Percentiles rank a stretch among this genome's conserved stretches.
Evolutionary conservation across 2,329 filamentous ascomycete species (phyloP).

Genomic region (Reticulascus tulasneorum): DNA sequence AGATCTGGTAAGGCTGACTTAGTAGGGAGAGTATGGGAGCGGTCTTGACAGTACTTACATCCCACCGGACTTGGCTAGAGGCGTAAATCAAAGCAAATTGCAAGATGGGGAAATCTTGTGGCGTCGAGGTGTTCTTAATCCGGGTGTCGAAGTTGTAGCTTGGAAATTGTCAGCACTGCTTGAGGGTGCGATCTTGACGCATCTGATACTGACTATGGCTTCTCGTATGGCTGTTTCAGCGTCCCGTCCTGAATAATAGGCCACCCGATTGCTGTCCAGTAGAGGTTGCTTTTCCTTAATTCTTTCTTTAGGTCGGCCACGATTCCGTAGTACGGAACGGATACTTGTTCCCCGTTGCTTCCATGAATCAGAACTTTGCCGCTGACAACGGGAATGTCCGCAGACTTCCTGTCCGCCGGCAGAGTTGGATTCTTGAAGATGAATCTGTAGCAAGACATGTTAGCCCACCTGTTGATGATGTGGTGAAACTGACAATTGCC

Average conservation of each 20-base stretch:
- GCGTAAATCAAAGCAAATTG: conserved; percentile 39
- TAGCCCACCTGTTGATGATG: not conserved
- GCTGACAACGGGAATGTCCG: conserved; percentile 28
- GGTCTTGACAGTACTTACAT: conserved; percentile 13
- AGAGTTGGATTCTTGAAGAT: conserved; percentile 18
- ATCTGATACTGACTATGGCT: rapidly evolving
- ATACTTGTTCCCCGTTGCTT: conserved; percentile 27
- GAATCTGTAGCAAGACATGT: conserved; percentile 10
- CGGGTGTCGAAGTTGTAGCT: conserved; percentile 24
- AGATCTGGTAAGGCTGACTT: conserved; percentile 27
- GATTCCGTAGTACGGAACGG: conserved; percentile 26
- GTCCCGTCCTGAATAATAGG: conserved; percentile 8
- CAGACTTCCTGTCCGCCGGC: conserved; percentile 5
- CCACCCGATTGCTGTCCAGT: conserved; percentile 1
- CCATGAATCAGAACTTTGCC: conserved; percentile 27
- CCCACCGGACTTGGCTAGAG: conserved; percentile 23
- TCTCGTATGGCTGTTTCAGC: conserved; percentile 2
- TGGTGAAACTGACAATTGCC: not conserved
- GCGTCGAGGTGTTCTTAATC: too few relatives aligned
- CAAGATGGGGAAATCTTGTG: conserved; percentile 31
- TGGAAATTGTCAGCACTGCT: not conserved
- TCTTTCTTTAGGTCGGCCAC: conserved; percentile 8
- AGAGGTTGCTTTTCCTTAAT: conserved; percentile 1
- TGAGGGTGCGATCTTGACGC: too few relatives aligned
- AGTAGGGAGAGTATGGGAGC: conserved; percentile 15